Evolutionary conservation across 441 rosid species (phyloP).

Genomic region (Geranium incanum): DNA sequence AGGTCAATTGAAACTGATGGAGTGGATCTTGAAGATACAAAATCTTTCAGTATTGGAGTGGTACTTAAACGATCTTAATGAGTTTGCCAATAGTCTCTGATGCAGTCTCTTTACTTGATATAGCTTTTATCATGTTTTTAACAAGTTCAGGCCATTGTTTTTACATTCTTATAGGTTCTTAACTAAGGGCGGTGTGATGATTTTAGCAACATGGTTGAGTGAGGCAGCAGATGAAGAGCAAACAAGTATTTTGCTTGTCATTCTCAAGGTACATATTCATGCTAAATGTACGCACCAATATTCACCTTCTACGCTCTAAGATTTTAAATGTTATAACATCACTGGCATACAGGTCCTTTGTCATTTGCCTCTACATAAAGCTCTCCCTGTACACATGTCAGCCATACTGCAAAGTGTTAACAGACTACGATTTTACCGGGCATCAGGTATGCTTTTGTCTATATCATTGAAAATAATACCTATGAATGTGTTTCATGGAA

Average conservation of each 20-base stretch:
- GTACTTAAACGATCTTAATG: slow-evolving; percentile 33
- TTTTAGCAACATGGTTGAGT: slow-evolving; percentile 88
- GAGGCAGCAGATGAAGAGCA: slow-evolving; percentile 87
- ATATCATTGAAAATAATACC: not conserved
- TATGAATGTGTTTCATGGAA: not conserved
- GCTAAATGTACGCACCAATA: not conserved
- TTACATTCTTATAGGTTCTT: slow-evolving; percentile 56
- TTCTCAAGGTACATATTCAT: slow-evolving; percentile 48
- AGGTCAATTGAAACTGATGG: slow-evolving; percentile 89
- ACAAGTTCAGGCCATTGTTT: slow-evolving; percentile 6
- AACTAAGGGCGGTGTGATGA: slow-evolving; percentile 83
- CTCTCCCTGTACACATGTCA: slow-evolving; percentile 84
- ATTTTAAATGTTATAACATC: slow-evolving; percentile 17
- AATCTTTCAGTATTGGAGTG: slow-evolving; percentile 65
- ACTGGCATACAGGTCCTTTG: slow-evolving; percentile 60
- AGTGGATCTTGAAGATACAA: slow-evolving; percentile 82
- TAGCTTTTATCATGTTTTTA: not conserved
- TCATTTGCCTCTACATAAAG: slow-evolving; percentile 85
- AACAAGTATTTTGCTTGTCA: slow-evolving; percentile 60
- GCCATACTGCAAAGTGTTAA: slow-evolving; percentile 88
- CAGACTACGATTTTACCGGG: slow-evolving; percentile 63
- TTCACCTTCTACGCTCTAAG: slow-evolving; percentile 12
- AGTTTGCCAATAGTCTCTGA: slow-evolving; percentile 11
- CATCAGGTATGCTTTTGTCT: slow-evolving; percentile 63
- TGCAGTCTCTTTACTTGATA: slow-evolving; percentile 9